These are phyloP conservation scores for Serendipita vermifera DNA, from an alignment of 768 basidiomycete species.

Conservation along the genomic window DNA sequence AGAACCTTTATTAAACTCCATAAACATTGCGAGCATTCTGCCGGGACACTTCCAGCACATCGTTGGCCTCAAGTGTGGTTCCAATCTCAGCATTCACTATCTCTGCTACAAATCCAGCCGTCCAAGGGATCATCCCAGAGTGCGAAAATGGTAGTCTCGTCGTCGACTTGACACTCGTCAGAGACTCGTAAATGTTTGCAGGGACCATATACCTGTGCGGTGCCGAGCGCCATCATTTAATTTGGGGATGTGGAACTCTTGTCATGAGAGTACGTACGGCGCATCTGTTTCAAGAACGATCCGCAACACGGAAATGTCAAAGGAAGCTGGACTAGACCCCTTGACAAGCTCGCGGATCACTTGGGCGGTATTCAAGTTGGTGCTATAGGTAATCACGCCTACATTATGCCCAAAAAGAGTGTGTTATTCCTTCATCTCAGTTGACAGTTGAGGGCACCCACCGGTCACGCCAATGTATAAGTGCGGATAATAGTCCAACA, in stretches of 20 bases:
- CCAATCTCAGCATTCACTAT: constrained; percentile 23
- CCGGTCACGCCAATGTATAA: constrained; percentile 77
- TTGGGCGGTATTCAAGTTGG: constrained; percentile 56
- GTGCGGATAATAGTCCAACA: constrained; percentile 68
- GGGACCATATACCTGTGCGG: constrained; percentile 63
- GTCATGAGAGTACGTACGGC: constrained; percentile 32
- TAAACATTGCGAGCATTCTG: neutral
- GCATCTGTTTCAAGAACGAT: constrained; percentile 73
- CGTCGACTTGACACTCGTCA: constrained; percentile 26
- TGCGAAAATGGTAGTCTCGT: constrained; percentile 54
- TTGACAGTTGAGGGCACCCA: constrained; percentile 14
- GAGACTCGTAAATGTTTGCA: constrained; percentile 50
- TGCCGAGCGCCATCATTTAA: too few species aligned
- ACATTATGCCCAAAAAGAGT: too few species aligned
- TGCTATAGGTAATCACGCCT: constrained; percentile 72
- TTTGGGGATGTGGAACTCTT: too few species aligned
- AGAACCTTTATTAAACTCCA: neutral
- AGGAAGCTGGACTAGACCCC: constrained; percentile 16
- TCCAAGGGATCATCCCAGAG: constrained; percentile 76
- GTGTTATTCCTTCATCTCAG: too few species aligned
- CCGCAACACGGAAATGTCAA: constrained; percentile 20
- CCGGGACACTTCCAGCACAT: neutral
- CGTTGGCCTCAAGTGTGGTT: constrained; percentile 7
- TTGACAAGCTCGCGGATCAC: constrained; percentile 45
- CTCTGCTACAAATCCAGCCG: constrained; percentile 56